Base-by-base conservation (phyloP, 2,329 filamentous ascomycete species). In the Penicillium vulpinum region DNA sequence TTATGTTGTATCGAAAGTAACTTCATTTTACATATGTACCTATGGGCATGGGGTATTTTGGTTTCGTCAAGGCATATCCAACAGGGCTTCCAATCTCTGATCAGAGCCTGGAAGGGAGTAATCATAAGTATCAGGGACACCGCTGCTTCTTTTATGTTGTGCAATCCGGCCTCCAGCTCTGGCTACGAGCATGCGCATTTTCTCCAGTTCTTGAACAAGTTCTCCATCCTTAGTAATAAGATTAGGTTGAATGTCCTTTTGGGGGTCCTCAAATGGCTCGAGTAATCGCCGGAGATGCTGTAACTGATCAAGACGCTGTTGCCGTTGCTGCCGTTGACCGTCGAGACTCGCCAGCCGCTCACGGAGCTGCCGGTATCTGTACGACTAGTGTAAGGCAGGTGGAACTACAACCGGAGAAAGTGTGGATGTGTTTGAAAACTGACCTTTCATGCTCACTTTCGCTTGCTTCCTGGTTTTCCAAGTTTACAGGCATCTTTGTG, bases 221-320 rank as follows among this genome's bases (percentile, higher is more conserved):
- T 80, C 78, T 11, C 79, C 78, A 63, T 84, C 80, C 49, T 75
- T 74, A 33, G 79, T 81, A 31, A 82, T 76, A 24, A 85, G 70
- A 60, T 84, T 84, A 2, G 81, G 81, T 61, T 85, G 82, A 39
- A 85, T 77, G 49, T 77, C 80, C 38, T 75, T 69, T 57, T 77
- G 76, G 0, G 82, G 79, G 26, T 80, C 70, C 29, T 75, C 67
- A 52, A 83, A 82, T 1, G 81, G 81, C 55, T 78, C 75, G 5
- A 85, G 68, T 29, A 83, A 68, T 21, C 63, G 65, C 38, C 77
- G 72, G 10, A 85, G 65, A 26, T 77, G 76, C 35, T 73, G 75
- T 38, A 81, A 77, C 50, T 79, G 78, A 51, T 74, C 75, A 13
- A 83, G 70, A 46, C 78, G 78, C 53, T 74, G 73, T 58, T 78